Evolutionary conservation across 305 asterid species (phyloP).

Genomic region (Fraxinus albicans): DNA sequence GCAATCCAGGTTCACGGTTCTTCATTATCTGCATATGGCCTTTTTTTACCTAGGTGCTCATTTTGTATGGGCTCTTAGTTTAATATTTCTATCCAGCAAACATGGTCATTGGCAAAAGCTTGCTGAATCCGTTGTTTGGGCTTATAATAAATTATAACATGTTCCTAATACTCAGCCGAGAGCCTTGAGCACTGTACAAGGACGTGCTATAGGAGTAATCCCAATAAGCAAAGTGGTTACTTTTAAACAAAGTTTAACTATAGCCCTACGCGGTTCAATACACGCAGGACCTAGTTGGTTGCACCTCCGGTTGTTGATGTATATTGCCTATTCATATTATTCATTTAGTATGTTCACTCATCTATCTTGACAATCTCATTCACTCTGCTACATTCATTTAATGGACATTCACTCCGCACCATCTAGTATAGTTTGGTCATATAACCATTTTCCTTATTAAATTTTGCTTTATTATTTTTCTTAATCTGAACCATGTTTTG

Average conservation of each 20-base stretch:
- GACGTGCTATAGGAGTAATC: not conserved
- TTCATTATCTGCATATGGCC: not conserved
- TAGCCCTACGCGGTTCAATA: not conserved
- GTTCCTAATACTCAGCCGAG: not conserved
- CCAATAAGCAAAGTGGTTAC: not conserved
- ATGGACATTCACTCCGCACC: not conserved
- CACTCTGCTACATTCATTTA: not conserved
- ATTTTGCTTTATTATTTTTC: not conserved
- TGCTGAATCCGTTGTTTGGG: not conserved
- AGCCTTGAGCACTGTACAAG: not conserved
- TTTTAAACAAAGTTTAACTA: not conserved
- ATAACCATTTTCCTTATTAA: not conserved
- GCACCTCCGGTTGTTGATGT: not conserved
- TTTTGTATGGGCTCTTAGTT: not conserved
- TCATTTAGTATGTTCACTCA: not conserved
- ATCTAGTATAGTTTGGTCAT: not conserved
- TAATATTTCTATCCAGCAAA: not conserved
- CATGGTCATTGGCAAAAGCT: not conserved
- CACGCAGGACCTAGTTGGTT: not conserved
- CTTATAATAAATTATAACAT: not conserved
- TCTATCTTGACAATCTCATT: not conserved
- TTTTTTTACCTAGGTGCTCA: not conserved
- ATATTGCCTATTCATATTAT: not conserved
- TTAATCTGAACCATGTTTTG: constrained; percentile 27
- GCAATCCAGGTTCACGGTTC: not conserved